Percentiles rank a stretch among this genome's conserved stretches.
phyloP scores from a whole-genome alignment of 1,284 basidiomycete genomes.

The Sporisorium scitamineum region DNA sequence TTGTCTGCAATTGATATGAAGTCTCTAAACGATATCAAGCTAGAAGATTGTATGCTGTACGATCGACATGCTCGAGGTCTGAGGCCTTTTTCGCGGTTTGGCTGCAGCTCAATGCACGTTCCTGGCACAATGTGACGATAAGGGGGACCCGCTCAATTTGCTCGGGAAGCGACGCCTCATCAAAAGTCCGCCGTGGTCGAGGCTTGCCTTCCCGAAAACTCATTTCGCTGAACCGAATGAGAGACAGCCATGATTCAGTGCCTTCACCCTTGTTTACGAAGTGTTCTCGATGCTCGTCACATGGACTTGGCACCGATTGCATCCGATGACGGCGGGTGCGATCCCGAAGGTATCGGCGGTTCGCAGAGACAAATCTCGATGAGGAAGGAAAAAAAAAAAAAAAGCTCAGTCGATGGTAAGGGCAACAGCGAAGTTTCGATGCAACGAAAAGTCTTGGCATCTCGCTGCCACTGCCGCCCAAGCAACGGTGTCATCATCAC shows the following conservation, averaged over 20 bases:
- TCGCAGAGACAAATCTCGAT: background rate
- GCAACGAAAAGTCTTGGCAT: slow-evolving; percentile 9
- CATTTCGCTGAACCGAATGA: background rate
- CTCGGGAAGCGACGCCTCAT: no score
- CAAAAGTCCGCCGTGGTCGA: background rate
- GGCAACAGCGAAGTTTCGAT: background rate
- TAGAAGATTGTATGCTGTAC: background rate
- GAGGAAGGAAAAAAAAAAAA: no score
- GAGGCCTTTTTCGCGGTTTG: background rate
- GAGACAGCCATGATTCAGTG: background rate
- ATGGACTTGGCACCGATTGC: background rate
- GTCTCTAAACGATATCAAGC: background rate
- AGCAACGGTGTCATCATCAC: background rate
- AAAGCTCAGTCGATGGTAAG: background rate
- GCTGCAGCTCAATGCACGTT: slow-evolving; percentile 3
- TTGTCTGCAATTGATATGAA: no score
- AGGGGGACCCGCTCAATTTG: background rate
- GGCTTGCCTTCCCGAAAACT: background rate
- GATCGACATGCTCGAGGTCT: background rate
- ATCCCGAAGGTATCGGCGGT: slow-evolving; percentile 5
- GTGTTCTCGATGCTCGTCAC: background rate
- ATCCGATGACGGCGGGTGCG: slow-evolving; percentile 2
- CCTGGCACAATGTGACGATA: background rate
- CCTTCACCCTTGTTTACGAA: background rate
- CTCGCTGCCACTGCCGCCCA: background rate